A percentile compares a stretch with the other conserved stretches of the same genome.
These are phyloP conservation scores for Corylus americana DNA, from an alignment of 306 rosid genomes.

Conservation along the genomic window DNA sequence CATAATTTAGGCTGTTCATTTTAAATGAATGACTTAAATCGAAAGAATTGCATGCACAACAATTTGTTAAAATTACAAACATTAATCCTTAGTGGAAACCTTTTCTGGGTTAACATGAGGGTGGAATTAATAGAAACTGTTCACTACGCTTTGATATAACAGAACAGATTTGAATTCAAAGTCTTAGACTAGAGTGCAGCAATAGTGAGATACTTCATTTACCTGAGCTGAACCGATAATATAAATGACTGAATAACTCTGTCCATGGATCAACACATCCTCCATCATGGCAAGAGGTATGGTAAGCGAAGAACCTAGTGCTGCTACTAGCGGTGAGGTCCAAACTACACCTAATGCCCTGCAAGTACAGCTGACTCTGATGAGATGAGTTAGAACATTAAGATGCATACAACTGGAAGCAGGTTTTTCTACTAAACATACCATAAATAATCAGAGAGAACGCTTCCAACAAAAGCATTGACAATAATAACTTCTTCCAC, in stretches of 20 bases:
- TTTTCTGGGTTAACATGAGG: no score
- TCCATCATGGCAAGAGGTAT: conserved; percentile 37
- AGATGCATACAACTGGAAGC: neutral
- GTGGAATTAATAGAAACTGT: no score
- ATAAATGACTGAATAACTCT: conserved; percentile 27
- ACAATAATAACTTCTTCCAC: conserved; percentile 28
- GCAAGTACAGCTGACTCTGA: neutral
- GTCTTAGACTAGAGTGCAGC: neutral
- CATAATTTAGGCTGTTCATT: no score
- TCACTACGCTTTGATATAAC: no score
- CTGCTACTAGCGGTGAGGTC: conserved; percentile 37
- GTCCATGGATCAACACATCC: conserved; percentile 36
- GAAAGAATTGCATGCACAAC: no score
- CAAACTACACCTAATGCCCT: conserved; percentile 40
- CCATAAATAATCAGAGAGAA: conserved; percentile 40
- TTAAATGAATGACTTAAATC: no score
- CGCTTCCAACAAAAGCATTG: conserved; percentile 37
- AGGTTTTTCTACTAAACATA: neutral
- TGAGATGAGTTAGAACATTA: neutral
- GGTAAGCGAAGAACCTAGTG: conserved; percentile 35
- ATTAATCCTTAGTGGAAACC: no score
- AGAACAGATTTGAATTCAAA: neutral
- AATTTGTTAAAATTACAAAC: no score
- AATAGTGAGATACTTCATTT: neutral
- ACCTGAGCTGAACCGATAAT: conserved; percentile 36